phyloP scores from a whole-genome alignment of 768 basidiomycete genomes.

The Cystofilobasidium bisporidii region DNA sequence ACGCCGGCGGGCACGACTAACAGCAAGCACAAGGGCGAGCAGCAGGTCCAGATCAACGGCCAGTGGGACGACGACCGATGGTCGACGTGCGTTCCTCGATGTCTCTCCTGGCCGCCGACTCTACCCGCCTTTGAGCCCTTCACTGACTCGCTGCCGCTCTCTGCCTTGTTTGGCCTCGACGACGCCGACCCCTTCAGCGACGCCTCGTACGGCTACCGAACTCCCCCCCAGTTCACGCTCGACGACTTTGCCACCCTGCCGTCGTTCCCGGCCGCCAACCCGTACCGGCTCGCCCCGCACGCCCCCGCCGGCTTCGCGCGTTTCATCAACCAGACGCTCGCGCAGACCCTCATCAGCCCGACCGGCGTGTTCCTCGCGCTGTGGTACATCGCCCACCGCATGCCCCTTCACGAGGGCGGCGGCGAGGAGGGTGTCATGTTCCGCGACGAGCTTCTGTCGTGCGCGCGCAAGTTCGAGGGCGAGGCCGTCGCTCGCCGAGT shows the following conservation, averaged over 20 bases:
- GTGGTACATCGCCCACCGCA: constrained; percentile 31
- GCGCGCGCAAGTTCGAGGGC: constrained; percentile 16
- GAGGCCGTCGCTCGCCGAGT: constrained; percentile 31
- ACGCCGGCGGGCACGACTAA: not conserved
- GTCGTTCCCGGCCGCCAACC: constrained; percentile 16
- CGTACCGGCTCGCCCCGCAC: constrained; percentile 25
- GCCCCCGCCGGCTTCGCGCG: constrained; percentile 27
- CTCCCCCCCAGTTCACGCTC: constrained; percentile 20
- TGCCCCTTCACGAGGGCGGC: constrained; percentile 31
- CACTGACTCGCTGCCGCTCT: constrained; percentile 1
- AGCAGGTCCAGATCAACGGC: not conserved
- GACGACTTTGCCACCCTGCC: constrained; percentile 20
- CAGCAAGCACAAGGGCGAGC: not conserved
- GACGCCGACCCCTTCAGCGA: not conserved
- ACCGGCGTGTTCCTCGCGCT: constrained; percentile 31
- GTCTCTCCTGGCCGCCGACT: not conserved
- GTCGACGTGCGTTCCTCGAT: constrained; percentile 14
- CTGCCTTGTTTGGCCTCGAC: too few species aligned
- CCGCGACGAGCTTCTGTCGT: constrained; percentile 23
- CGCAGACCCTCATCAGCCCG: constrained; percentile 32
- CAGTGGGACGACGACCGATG: constrained; percentile 21
- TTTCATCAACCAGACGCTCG: constrained; percentile 31
- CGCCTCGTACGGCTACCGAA: constrained; percentile 1
- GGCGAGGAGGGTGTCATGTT: constrained; percentile 30
- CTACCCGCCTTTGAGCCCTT: not conserved